Base-by-base conservation (phyloP, 1,284 basidiomycete species). In the Rugosomyces carneus region DNA sequence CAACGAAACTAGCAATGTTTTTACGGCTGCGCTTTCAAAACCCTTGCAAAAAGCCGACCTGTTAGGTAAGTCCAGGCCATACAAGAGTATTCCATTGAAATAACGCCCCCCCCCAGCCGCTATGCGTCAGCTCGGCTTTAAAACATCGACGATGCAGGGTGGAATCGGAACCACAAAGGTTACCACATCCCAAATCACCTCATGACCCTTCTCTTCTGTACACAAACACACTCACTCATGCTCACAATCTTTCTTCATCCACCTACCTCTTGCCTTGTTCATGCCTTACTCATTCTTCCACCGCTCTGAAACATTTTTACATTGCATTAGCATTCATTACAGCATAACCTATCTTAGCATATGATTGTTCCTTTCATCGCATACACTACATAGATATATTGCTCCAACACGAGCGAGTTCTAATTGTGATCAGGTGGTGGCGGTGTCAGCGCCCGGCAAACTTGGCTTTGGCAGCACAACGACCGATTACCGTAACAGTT, bases 1-100 rank as follows among this genome's bases (percentile, higher is more conserved):
- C 18, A 73, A 67, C 46, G 81, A 84, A 46, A 76, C 77, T 42
- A 85, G 81, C 56, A 86, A 82, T 21, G 68, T 95, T 37, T 97
- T 96, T 65, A 79, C 89, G 4, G 91, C 88, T 1, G 87, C 88
- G 27, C 72, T 97, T 24, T 71, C 85, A 43, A 96, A 96, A 67
- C 93, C 93, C 0, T 71, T 96, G 55, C 84, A 89, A 62, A 93
- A 93, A 66, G 76, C 80, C 15, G 90, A 93, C 60, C 70, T 96
- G 26, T 69, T 93, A 42, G 61, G 71, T 71, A 49, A 44, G 64
- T 59, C 11, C 15, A 37, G 10, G 20, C 40, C 42, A 29, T 16
- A 15, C n/a, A 55, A 23, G 21, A 23, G 21, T 11, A 23, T 29
- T 13, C 13, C 8, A 23, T 16, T n/a, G 13, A 32, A 34, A 42